phyloP scores from a whole-genome alignment of 139 green algal genomes.

The Desmodesmus armatus region DNA sequence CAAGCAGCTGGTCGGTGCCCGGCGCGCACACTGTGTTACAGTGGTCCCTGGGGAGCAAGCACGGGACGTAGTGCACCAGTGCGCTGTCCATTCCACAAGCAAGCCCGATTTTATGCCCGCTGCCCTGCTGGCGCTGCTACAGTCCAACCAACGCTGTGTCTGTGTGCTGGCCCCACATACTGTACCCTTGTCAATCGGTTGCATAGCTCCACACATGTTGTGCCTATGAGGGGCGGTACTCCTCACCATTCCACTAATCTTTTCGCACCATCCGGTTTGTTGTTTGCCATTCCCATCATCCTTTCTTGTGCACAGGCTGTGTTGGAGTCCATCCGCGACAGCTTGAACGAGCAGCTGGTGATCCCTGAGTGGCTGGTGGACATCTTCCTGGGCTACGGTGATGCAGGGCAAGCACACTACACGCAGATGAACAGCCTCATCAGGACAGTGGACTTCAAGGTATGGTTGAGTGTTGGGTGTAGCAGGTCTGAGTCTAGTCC shows the following conservation, averaged over 20 bases:
- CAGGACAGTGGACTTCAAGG: slow-evolving; percentile 88
- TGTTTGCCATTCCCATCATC: not conserved
- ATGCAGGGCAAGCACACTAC: slow-evolving; percentile 86
- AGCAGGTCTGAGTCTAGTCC: not conserved
- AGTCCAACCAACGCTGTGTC: too few relatives aligned
- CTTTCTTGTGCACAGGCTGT: slow-evolving; percentile 67
- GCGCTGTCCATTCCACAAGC: too few relatives aligned
- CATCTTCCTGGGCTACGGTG: slow-evolving; percentile 97
- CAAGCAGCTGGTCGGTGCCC: too few relatives aligned
- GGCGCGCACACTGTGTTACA: too few relatives aligned
- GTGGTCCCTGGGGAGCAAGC: too few relatives aligned
- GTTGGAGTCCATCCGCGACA: slow-evolving; percentile 95
- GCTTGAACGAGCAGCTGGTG: slow-evolving; percentile 27
- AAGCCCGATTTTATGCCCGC: too few relatives aligned
- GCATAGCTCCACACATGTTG: too few relatives aligned
- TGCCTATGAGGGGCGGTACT: too few relatives aligned
- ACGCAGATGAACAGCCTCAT: slow-evolving; percentile 64
- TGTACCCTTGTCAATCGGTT: too few relatives aligned
- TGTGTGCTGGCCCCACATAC: too few relatives aligned
- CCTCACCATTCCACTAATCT: not conserved
- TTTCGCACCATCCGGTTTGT: not conserved
- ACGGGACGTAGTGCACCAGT: too few relatives aligned
- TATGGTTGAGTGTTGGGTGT: slow-evolving; percentile 12
- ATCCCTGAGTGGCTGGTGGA: slow-evolving; percentile 96
- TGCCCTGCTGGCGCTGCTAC: too few relatives aligned